Evolutionary conservation across 164 flowering plant genomes (phyloP), one percentile per base, ranked within the genome.

Genomic region (Chloranthus sessilifolius): DNA sequence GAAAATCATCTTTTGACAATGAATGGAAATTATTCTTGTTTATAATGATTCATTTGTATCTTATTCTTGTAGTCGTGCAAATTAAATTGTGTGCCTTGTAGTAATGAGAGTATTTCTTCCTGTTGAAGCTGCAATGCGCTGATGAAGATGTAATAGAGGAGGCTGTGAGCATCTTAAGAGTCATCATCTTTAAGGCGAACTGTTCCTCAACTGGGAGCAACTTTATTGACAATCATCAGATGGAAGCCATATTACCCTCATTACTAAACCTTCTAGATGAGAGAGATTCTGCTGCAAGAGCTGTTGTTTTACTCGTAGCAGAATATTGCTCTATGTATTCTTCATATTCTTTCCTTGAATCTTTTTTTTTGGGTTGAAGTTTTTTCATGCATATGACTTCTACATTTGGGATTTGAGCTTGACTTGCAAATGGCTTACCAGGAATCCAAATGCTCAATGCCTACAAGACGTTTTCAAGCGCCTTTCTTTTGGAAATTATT

Each of bases 231-330:
- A 43, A 47, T 20, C 63, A 54, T 53, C 68, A 69, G 51, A 65
- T 73, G 64, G 73, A 83, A 61, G 59, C 62, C 39, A 62, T 74
- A 43, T 28, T 83, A 17, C 74, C 82, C 9, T 55, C 59, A 50
- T 59, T 89, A 46, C 72, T 89, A 47, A 62, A 69, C 53, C 75
- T 89, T 66, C 65, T 89, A 26, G 90, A 85, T 76, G 95, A 80
- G 66, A 72, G 74, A 44, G 90, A 89, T 59, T 68, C 74, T 16
- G 50, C 76, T 15, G 77, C 95, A 27, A 76, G 72, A 77, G 92
- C 92, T 56, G 83, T 77, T 61, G 74, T 70, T 47, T 58, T 59
- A 43, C 80, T 83, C 9, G 52, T 68, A 38, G 89, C 95, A 64
- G 95, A 89, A 65, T 80, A 65, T 58, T 89, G 88, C 64, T 75